Evolutionary conservation across 208 protist species (phyloP).

Genomic region (Wallacemonas collosoma): DNA sequence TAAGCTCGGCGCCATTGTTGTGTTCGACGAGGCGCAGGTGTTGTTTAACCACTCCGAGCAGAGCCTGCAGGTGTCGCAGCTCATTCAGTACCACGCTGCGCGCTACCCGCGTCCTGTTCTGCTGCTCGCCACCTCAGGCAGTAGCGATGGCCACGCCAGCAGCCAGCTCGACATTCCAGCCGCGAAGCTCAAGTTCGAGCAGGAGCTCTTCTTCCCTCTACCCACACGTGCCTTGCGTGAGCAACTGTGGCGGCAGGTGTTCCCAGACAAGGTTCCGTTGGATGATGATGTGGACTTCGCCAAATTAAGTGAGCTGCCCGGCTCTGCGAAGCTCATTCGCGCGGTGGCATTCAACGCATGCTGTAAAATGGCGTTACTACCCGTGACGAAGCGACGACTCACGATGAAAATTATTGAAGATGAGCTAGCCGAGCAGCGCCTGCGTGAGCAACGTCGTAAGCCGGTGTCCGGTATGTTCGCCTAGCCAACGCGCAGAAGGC

Average conservation of each 20-base stretch:
- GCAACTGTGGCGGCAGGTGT: slow-evolving; percentile 68
- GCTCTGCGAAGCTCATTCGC: slow-evolving; percentile 78
- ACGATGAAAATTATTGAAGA: slow-evolving; percentile 73
- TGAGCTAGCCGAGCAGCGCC: slow-evolving; percentile 47
- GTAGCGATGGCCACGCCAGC: slow-evolving; percentile 26
- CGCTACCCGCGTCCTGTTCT: slow-evolving; percentile 77
- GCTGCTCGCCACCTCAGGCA: slow-evolving; percentile 78
- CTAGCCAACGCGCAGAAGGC: slow-evolving; percentile 19
- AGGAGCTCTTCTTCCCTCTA: slow-evolving; percentile 61
- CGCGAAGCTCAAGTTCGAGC: slow-evolving; percentile 55
- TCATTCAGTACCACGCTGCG: slow-evolving; percentile 84
- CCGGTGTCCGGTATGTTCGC: slow-evolving; percentile 70
- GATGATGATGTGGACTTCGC: slow-evolving; percentile 62
- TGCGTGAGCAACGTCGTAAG: slow-evolving; percentile 47
- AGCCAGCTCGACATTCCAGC: slow-evolving; percentile 47
- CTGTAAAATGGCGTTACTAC: slow-evolving; percentile 67
- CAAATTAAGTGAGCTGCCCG: slow-evolving; percentile 38
- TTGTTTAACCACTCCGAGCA: slow-evolving; percentile 79
- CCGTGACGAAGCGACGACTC: slow-evolving; percentile 40
- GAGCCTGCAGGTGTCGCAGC: slow-evolving; percentile 61
- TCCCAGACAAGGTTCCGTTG: slow-evolving; percentile 71
- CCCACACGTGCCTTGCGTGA: slow-evolving; percentile 57
- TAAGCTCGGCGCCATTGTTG: slow-evolving; percentile 84
- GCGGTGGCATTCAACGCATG: slow-evolving; percentile 77
- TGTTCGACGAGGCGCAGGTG: slow-evolving; percentile 87